phyloP scores from a whole-genome alignment of 345 rosid species.

The Nasturtium officinale region DNA sequence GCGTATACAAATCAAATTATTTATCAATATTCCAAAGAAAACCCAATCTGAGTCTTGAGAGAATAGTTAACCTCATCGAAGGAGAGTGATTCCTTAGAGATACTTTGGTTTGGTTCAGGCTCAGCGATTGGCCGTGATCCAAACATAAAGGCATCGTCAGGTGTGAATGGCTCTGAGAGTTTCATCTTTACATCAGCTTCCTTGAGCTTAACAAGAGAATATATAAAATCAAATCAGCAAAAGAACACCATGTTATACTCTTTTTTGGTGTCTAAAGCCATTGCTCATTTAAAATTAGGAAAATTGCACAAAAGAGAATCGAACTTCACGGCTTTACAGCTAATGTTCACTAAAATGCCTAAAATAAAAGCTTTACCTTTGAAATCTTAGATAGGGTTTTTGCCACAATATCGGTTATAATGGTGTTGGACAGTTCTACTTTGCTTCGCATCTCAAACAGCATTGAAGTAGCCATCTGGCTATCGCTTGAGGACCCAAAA shows the following conservation, averaged over 20 bases:
- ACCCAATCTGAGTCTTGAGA: conserved; percentile 15
- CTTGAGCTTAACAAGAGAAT: conserved; percentile 54
- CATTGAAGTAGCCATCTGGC: conserved; percentile 60
- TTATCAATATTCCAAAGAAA: background rate
- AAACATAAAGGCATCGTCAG: conserved; percentile 82
- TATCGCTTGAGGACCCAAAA: conserved; percentile 72
- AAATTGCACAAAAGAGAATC: background rate
- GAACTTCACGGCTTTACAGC: background rate
- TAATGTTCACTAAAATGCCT: conserved; percentile 1
- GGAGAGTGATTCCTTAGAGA: conserved; percentile 76
- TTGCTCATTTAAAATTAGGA: conserved; percentile 1
- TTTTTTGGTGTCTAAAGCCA: background rate
- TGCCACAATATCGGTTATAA: conserved; percentile 53
- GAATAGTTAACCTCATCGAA: conserved; percentile 70
- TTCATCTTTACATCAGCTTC: conserved; percentile 64
- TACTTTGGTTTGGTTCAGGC: conserved; percentile 50
- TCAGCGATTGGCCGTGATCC: conserved; percentile 56
- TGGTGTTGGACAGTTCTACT: conserved; percentile 51
- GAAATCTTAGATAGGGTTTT: conserved; percentile 54
- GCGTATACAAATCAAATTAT: background rate
- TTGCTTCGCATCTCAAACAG: conserved; percentile 60
- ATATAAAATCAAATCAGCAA: conserved; percentile 18
- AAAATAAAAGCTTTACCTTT: conserved; percentile 53
- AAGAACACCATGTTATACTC: conserved; percentile 10
- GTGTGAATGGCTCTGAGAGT: conserved; percentile 76